phyloP scores from a whole-genome alignment of 345 rosid species.

The Trapa bicornis region DNA sequence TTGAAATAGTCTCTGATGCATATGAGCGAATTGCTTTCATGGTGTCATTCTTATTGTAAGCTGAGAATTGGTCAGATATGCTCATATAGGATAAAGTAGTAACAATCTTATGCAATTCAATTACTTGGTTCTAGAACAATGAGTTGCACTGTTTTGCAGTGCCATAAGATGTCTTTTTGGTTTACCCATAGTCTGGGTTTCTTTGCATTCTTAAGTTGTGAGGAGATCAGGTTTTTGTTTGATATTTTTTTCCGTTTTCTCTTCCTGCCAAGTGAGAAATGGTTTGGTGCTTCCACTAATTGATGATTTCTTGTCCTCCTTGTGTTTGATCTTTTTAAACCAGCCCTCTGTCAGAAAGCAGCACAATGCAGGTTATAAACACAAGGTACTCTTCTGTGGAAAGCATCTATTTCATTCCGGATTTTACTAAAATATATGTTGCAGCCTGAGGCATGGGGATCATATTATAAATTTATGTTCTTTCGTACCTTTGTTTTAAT shows the following conservation, averaged over 20 bases:
- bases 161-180: not conserved
- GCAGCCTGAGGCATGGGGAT: not conserved
- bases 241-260: not conserved
- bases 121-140: not conserved
- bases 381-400: slow-evolving; percentile 43
- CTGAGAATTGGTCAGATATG: not conserved
- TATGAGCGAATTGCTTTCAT: not conserved
- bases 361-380: slow-evolving; percentile 97
- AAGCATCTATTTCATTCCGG: not conserved
- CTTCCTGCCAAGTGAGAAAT: not conserved
- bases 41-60: not conserved
- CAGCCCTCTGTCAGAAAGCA: slow-evolving; percentile 99
- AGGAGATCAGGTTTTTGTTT: not conserved
- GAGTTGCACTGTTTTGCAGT: not conserved
- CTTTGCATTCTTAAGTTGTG: not conserved
- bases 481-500: not conserved
- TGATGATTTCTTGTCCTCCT: not conserved
- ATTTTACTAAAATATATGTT: not conserved
- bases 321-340: slow-evolving; percentile 1
- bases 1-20: too few species aligned
- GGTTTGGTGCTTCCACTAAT: not conserved
- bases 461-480: not conserved
- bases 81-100: not conserved
- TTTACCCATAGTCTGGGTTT: not conserved
- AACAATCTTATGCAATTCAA: not conserved